These are phyloP conservation scores for Pseudogymnoascus sp. DNA, from an alignment of 2,329 filamentous ascomycete genomes.

Conservation along the genomic window DNA sequence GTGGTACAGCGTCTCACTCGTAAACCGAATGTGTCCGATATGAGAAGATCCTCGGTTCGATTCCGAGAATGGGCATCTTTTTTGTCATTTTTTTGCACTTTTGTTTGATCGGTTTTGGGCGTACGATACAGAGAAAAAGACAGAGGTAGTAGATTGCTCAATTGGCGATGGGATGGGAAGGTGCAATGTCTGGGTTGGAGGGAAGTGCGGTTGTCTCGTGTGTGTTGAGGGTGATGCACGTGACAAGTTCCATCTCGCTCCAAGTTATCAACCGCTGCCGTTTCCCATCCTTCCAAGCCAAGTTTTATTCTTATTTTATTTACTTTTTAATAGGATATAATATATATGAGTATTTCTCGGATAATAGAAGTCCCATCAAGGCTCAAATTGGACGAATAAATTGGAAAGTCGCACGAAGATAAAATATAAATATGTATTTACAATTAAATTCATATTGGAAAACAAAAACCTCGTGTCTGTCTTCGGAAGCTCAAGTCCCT, in stretches of 20 bases:
- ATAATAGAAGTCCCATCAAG: no score
- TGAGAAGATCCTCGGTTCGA: conserved; percentile 20
- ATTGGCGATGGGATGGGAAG: background rate
- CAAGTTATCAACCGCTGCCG: background rate
- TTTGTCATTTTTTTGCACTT: background rate
- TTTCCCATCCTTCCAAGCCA: no score
- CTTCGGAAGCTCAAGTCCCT: no score
- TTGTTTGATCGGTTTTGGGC: background rate
- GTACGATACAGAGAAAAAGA: no score
- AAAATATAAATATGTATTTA: no score
- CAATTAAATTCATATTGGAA: no score
- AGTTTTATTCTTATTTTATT: background rate
- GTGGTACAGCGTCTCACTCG: conserved; percentile 16
- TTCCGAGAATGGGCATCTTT: conserved; percentile 17
- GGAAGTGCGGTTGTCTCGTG: background rate
- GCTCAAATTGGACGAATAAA: no score
- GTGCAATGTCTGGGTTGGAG: background rate
- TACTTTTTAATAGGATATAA: background rate
- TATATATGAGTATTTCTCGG: no score
- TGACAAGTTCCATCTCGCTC: background rate
- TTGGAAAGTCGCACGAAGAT: no score
- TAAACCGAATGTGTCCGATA: conserved; percentile 9
- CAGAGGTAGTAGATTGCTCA: background rate
- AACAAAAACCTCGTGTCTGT: no score
- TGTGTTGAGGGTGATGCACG: background rate